A percentile compares a stretch with the other conserved stretches of the same genome.
phyloP scores from a whole-genome alignment of 2,329 filamentous ascomycete species.

The Trichoderma brevicompactum region DNA sequence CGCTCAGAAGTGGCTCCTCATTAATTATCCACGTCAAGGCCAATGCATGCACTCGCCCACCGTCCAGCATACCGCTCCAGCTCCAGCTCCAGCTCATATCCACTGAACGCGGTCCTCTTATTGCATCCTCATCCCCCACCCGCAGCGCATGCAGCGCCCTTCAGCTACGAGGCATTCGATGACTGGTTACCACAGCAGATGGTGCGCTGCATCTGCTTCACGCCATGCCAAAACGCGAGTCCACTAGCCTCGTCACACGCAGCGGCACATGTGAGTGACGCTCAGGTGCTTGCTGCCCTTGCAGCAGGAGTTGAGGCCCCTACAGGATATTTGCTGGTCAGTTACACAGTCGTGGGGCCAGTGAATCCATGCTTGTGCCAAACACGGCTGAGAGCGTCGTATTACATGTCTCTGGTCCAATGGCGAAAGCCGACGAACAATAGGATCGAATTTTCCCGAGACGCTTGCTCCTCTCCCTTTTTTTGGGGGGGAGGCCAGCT shows the following conservation, averaged over 20 bases:
- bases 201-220: slow-evolving; percentile 8
- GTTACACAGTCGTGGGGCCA: slow-evolving; percentile 16
- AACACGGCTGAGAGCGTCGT: slow-evolving; percentile 6
- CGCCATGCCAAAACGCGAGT: background rate
- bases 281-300: slow-evolving; percentile 23
- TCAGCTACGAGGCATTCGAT: slow-evolving; percentile 26
- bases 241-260: slow-evolving; percentile 20
- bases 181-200: slow-evolving; percentile 16
- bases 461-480: background rate
- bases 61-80: slow-evolving; percentile 13
- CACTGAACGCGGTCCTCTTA: slow-evolving; percentile 4
- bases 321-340: slow-evolving; percentile 15
- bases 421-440: background rate
- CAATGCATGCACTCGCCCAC: slow-evolving; percentile 3
- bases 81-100: background rate
- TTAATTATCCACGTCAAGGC: slow-evolving; percentile 1
- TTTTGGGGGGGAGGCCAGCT: background rate
- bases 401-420: slow-evolving; percentile 9
- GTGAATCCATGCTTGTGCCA: slow-evolving; percentile 5
- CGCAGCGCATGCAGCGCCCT: too few relatives aligned
- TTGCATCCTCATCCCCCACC: slow-evolving; percentile 20
- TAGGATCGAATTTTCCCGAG: background rate
- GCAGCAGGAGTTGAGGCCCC: slow-evolving; percentile 12
- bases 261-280: slow-evolving; percentile 21
- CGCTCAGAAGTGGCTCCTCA: background rate